Evolutionary conservation across 164 flowering plant species (phyloP), one percentile per base, ranked within the genome.

Genomic region (Macadamia integrifolia): DNA sequence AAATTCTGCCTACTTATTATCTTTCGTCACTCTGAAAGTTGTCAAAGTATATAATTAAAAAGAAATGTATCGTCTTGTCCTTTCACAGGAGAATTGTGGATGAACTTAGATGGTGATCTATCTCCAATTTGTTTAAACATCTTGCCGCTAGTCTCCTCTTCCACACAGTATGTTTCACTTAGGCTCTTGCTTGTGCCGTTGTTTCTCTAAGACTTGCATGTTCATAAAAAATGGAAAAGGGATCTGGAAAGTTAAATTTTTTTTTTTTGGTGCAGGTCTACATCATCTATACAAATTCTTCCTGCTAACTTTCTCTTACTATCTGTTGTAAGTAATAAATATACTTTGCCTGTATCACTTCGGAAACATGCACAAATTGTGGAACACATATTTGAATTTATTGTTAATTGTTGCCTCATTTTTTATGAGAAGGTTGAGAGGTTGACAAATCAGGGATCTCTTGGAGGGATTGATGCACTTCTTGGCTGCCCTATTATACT

Each of bases 401-500:
- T 40, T 56, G 12, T 64, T 30, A 18, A 40, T 70, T 66, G 11
- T 63, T 60, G 58, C 29, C 40, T 73, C 18, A 14, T 59, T 63
- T 57, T 1, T n/a, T 7, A 58, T 61, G 69, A 60, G 57, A 69
- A 92, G 97, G 75, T 87, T 60, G 97, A 90, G 80, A 87, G 88
- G 81, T 70, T 85, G 78, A 77, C 88, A 67, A 90, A 88, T 81
- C 86, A 86, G 66, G 97, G 96, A 58, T 90, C 97, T 71, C 97
- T 92, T 72, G 92, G 85, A 66, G 97, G 92, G 72, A 88, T 92
- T 72, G 92, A 90, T 86, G 97, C 97, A 42, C 73, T 90, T 70
- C 93, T 92, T 73, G 97, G 97, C 66, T 90, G 96, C 74, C 96
- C 96, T 64, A 69, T 92, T 66, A 79, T 82, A 68, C 91, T 92